A percentile compares a stretch with the other conserved stretches of the same genome.
Conservation (phyloP, 2,329 filamentous ascomycete genomes). For the Exophiala oligosperma region DNA sequence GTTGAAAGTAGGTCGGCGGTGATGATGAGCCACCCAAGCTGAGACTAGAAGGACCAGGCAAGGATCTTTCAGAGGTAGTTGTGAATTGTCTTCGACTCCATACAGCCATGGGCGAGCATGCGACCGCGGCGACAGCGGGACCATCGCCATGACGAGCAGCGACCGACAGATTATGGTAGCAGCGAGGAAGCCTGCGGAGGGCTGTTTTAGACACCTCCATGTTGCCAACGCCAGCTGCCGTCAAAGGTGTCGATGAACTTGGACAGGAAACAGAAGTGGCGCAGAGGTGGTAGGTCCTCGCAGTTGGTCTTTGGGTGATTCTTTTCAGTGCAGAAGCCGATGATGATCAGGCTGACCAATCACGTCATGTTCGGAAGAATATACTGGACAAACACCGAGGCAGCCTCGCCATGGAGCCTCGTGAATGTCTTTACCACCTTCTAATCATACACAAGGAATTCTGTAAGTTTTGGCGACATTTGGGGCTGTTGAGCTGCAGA, state of each 20-base stretch:
- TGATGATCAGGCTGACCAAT: too few species aligned
- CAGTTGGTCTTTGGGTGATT: too few species aligned
- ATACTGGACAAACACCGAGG: too few species aligned
- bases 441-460: too few species aligned
- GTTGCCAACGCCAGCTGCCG: background rate
- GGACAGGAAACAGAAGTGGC: too few species aligned
- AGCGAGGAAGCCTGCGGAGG: slow-evolving; percentile 13
- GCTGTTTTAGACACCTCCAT: slow-evolving; percentile 17
- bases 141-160: slow-evolving; percentile 4
- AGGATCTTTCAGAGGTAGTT: slow-evolving; percentile 10
- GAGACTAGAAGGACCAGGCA: slow-evolving; percentile 35
- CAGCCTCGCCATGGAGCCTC: too few species aligned
- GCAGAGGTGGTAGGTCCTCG: too few species aligned
- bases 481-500: too few species aligned
- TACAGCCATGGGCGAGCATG: slow-evolving; percentile 26
- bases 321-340: too few species aligned
- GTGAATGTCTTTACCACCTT: too few species aligned
- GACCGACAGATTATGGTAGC: slow-evolving; percentile 3
- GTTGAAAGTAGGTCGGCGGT: slow-evolving; percentile 74
- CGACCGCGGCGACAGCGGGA: slow-evolving; percentile 10
- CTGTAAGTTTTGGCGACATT: too few species aligned
- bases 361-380: too few species aligned
- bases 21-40: slow-evolving; percentile 37
- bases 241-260: background rate
- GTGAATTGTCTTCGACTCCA: slow-evolving; percentile 28